Percentiles rank a stretch among this genome's conserved stretches.
Evolutionary conservation across 371 early-diverging fungal genomes (phyloP).

Genomic region (Rhizopus arrhizus): DNA sequence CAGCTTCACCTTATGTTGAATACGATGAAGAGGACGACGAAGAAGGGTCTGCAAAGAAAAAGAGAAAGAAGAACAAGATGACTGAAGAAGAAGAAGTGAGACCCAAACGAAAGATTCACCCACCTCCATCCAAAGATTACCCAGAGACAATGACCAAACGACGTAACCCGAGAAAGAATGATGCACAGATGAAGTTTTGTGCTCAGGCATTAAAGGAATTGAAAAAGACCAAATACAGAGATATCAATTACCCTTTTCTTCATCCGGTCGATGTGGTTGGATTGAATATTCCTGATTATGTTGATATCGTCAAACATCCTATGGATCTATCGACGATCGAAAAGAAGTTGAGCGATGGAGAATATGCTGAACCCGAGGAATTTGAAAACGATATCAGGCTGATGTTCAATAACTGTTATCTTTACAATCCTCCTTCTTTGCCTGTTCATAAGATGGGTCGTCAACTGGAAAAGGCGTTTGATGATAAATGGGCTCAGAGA

Average conservation of each 20-base stretch:
- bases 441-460: constrained; percentile 88
- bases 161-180: constrained; percentile 58
- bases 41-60: constrained; percentile 22
- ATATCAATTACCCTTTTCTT: constrained; percentile 80
- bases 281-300: constrained; percentile 94
- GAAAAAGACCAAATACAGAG: constrained; percentile 70
- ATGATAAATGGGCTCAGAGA: constrained; percentile 81
- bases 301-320: constrained; percentile 90
- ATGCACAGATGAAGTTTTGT: constrained; percentile 74
- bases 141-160: constrained; percentile 33
- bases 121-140: constrained; percentile 62
- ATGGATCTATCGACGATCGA: constrained; percentile 98
- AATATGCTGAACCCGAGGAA: constrained; percentile 72
- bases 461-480: constrained; percentile 80
- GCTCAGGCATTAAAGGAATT: constrained; percentile 74
- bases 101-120: constrained; percentile 74
- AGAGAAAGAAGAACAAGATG: constrained; percentile 17
- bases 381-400: constrained; percentile 87
- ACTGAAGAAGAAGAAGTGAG: constrained; percentile 55
- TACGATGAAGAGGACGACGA: constrained; percentile 13
- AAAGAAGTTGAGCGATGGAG: constrained; percentile 79
- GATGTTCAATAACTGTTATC: constrained; percentile 93
- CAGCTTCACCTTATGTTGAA: constrained; percentile 25
- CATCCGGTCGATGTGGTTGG: constrained; percentile 92
- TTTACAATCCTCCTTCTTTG: constrained; percentile 88